Percentiles rank a stretch among this genome's conserved stretches.
Evolutionary conservation across 2,329 filamentous ascomycete species (phyloP).

Genomic region (Phaeosphaeriaceae sp.): DNA sequence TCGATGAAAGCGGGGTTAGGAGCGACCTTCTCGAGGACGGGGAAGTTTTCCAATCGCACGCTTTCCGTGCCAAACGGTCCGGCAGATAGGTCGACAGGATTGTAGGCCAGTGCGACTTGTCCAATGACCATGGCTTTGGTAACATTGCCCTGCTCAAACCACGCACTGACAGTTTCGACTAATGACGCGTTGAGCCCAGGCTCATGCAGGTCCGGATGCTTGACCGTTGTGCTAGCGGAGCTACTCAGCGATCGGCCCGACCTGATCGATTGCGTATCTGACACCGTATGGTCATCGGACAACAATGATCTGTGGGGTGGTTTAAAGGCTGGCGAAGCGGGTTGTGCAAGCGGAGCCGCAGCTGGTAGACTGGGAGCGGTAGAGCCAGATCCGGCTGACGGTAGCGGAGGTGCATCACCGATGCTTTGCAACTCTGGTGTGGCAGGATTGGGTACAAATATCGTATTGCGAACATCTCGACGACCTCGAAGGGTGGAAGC

Average conservation of each 20-base stretch:
- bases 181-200: conserved; percentile 87
- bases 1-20: conserved; percentile 92
- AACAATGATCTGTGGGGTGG: conserved; percentile 42
- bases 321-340: conserved; percentile 46
- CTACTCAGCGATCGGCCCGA: conserved; percentile 82
- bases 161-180: conserved; percentile 88
- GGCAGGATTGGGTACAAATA: conserved; percentile 70
- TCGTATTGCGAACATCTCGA: conserved; percentile 88
- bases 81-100: conserved; percentile 59
- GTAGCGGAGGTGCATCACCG: conserved; percentile 40
- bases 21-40: conserved; percentile 87
- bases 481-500: conserved; percentile 83
- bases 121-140: conserved; percentile 79
- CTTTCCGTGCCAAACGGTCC: conserved; percentile 60
- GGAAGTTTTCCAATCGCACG: conserved; percentile 87
- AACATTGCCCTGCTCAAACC: conserved; percentile 76
- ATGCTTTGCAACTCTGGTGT: conserved; percentile 48
- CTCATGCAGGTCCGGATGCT: conserved; percentile 81
- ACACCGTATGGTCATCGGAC: conserved; percentile 66
- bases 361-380: conserved; percentile 25
- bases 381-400: conserved; percentile 28
- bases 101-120: conserved; percentile 88
- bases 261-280: conserved; percentile 89
- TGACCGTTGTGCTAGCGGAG: conserved; percentile 66
- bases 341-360: conserved; percentile 37